Percentiles rank a stretch among this genome's conserved stretches.
These are phyloP conservation scores for Trichoderma pleuroti DNA, from an alignment of 2,329 filamentous ascomycete genomes.

Conservation along the genomic window DNA sequence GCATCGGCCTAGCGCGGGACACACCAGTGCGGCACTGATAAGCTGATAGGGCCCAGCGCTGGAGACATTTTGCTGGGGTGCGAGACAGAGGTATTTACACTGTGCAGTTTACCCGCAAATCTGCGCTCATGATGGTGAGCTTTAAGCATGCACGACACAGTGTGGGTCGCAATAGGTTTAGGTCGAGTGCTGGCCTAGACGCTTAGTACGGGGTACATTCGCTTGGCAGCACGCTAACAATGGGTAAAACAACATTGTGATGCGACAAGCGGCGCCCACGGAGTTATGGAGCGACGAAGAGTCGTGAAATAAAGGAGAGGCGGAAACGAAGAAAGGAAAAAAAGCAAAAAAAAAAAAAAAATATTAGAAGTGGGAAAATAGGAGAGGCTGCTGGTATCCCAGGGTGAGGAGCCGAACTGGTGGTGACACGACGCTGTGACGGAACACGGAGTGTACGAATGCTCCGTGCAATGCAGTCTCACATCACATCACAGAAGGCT, in stretches of 20 bases:
- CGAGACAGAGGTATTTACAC: neutral
- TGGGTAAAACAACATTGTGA: conserved; percentile 8
- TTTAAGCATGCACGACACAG: neutral
- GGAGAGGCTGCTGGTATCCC: neutral
- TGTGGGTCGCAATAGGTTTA: neutral
- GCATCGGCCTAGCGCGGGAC: conserved; percentile 8
- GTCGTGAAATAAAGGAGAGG: neutral
- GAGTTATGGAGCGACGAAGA: neutral
- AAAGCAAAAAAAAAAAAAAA: neutral
- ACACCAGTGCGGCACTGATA: neutral
- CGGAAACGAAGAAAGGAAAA: neutral
- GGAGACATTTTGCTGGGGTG: neutral
- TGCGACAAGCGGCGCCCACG: conserved; percentile 4
- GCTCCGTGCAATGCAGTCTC: neutral
- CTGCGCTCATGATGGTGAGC: neutral
- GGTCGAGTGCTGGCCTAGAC: neutral
- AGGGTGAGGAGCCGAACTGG: neutral
- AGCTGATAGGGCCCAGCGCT: neutral
- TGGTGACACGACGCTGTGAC: neutral
- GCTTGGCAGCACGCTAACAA: conserved; percentile 6
- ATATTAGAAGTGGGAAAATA: neutral
- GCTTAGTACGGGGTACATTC: neutral
- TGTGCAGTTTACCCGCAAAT: fast-evolving
- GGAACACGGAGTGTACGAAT: neutral
- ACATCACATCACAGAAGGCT: neutral